Conservation (phyloP, 306 rosid species). For the Rosa lucieae region DNA sequence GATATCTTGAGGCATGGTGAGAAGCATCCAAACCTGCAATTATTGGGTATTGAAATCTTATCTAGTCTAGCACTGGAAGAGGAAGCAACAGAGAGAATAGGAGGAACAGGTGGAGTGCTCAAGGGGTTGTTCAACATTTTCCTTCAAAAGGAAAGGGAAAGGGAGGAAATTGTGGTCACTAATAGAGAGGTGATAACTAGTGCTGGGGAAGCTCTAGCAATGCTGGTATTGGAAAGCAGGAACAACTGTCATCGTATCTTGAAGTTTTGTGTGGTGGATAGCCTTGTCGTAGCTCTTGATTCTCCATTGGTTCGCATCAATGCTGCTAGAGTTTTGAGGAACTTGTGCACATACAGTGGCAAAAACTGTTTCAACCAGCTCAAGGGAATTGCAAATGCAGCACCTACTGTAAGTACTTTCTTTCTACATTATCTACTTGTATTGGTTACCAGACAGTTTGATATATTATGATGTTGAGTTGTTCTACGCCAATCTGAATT, state of each 20-base stretch:
- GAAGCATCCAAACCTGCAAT: slow-evolving; percentile 60
- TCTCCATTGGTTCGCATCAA: slow-evolving; percentile 56
- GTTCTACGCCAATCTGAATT: background rate
- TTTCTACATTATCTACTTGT: background rate
- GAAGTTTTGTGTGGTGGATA: slow-evolving; percentile 49
- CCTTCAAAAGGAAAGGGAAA: slow-evolving; percentile 36
- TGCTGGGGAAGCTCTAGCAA: slow-evolving; percentile 93
- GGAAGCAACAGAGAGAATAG: slow-evolving; percentile 80
- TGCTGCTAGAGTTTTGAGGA: slow-evolving; percentile 79
- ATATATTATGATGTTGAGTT: background rate
- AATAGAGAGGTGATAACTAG: slow-evolving; percentile 42
- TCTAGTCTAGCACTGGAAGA: slow-evolving; percentile 77
- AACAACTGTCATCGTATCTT: slow-evolving; percentile 64
- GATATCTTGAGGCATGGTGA: slow-evolving; percentile 74
- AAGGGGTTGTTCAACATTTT: slow-evolving; percentile 71
- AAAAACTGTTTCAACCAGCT: slow-evolving; percentile 55
- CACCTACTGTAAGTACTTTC: slow-evolving; percentile 69
- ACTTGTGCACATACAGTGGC: slow-evolving; percentile 70
- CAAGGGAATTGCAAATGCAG: slow-evolving; percentile 53
- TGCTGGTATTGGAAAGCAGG: slow-evolving; percentile 80
- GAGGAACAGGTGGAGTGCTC: slow-evolving; percentile 82
- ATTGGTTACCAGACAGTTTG: background rate
- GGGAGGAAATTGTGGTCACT: slow-evolving; percentile 28
- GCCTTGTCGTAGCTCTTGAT: slow-evolving; percentile 56
- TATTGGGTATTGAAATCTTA: slow-evolving; percentile 78